Conservation (phyloP, 163 green algal genomes). For the Chlorella variabilis region DNA sequence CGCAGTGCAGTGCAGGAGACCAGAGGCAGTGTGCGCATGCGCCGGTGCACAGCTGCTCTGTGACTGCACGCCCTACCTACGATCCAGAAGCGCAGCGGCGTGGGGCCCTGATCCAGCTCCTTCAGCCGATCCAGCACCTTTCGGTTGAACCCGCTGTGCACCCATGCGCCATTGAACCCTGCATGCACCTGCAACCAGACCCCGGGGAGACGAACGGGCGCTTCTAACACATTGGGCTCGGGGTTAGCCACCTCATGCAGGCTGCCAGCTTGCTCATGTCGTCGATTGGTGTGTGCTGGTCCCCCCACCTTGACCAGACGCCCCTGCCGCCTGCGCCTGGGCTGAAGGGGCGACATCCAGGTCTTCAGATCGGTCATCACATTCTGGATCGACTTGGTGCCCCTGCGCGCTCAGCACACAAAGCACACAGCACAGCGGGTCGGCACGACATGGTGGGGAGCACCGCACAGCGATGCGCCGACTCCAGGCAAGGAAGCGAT, state of each 20-base stretch:
- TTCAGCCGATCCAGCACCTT: conserved; percentile 18
- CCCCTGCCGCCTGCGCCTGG: background rate
- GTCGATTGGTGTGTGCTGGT: no score
- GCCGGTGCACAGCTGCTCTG: background rate
- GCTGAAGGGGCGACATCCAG: background rate
- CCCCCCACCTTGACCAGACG: background rate
- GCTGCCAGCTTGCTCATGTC: no score
- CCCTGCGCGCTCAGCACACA: conserved; percentile 4
- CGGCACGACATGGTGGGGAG: background rate
- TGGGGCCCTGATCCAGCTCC: background rate
- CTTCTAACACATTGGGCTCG: no score
- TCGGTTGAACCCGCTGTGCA: conserved; percentile 11
- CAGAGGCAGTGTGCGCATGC: no score
- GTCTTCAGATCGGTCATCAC: conserved; percentile 4
- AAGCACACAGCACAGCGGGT: background rate
- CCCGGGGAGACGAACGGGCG: no score
- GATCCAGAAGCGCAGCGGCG: conserved; percentile 17
- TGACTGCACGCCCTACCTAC: background rate
- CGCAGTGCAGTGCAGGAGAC: no score
- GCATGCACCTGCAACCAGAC: conserved; percentile 32
- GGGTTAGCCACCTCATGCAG: no score
- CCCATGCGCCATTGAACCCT: conserved; percentile 38
- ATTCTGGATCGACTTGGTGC: background rate
- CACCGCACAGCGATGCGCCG: no score
- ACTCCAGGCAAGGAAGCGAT: no score